Evolutionary conservation across 1,284 basidiomycete genomes (phyloP).

Genomic region (Vanrija sp.): DNA sequence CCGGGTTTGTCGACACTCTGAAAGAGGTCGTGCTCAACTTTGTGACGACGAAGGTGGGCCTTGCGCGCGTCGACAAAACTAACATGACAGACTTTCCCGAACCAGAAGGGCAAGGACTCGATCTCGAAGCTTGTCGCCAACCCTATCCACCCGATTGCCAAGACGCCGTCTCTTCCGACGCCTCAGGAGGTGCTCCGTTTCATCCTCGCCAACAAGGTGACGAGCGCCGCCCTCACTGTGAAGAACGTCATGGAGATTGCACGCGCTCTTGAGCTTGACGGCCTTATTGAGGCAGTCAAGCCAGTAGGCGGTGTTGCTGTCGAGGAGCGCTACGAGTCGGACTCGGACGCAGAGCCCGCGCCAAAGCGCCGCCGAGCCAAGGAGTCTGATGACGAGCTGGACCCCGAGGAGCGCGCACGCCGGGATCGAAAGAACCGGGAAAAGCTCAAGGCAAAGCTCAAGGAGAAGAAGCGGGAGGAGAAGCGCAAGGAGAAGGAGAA

Average conservation of each 20-base stretch:
- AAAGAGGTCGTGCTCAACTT: conserved; percentile 26
- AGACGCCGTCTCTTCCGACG: conserved; percentile 29
- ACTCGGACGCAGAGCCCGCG: conserved; percentile 18
- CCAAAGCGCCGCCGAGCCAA: conserved; percentile 12
- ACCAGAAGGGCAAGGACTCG: conserved; percentile 16
- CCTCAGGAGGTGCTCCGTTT: conserved; percentile 32
- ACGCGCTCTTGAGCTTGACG: conserved; percentile 46
- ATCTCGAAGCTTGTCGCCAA: conserved; percentile 20
- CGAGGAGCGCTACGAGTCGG: conserved; percentile 13
- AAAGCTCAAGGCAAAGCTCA: conserved; percentile 22
- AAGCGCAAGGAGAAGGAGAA: conserved; percentile 12
- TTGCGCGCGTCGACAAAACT: not conserved
- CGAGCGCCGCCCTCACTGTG: conserved; percentile 30
- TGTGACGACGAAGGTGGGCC: conserved; percentile 34
- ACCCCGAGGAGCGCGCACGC: conserved; percentile 25
- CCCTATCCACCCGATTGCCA: conserved; percentile 31
- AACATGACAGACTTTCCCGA: conserved; percentile 28
- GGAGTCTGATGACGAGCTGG: conserved; percentile 22
- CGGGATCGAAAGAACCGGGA: conserved; percentile 21
- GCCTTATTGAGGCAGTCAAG: conserved; percentile 44
- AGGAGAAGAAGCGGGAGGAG: conserved; percentile 19
- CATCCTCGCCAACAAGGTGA: conserved; percentile 31
- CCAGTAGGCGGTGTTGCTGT: conserved; percentile 36
- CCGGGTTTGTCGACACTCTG: conserved; percentile 39
- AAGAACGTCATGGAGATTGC: conserved; percentile 49